Evolutionary conservation across 2,329 filamentous ascomycete genomes (phyloP).

Genomic region (Dactylellina parvicollis): DNA sequence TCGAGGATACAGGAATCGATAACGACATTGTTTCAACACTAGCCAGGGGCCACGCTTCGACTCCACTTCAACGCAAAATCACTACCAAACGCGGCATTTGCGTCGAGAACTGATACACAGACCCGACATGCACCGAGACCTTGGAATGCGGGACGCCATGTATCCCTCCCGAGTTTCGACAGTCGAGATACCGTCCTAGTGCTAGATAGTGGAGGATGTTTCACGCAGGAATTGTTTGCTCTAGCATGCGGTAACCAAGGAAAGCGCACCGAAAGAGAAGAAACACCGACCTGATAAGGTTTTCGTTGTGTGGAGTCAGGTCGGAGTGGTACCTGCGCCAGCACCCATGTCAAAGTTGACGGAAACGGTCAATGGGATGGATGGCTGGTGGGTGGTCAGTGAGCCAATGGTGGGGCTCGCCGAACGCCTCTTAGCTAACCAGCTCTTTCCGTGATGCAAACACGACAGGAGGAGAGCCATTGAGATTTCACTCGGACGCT

Average conservation of each 20-base stretch:
- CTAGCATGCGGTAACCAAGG: conserved; percentile 12
- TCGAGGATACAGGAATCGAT: background rate
- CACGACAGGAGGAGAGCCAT: conserved; percentile 4
- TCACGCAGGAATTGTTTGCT: conserved; percentile 21
- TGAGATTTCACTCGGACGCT: background rate
- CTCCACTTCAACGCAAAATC: background rate
- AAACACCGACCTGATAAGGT: conserved; percentile 12
- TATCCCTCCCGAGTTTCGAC: background rate
- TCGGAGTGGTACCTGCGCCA: conserved; percentile 30
- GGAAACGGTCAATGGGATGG: conserved; percentile 24
- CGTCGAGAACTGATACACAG: background rate
- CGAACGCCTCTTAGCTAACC: conserved; percentile 31
- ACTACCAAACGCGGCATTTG: conserved; percentile 10
- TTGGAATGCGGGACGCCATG: background rate
- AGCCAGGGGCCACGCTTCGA: background rate
- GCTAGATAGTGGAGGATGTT: background rate
- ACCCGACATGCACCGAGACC: conserved; percentile 1
- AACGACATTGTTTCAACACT: conserved; percentile 11
- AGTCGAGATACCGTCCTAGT: background rate
- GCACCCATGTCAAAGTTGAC: conserved; percentile 26
- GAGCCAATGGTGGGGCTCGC: conserved; percentile 20
- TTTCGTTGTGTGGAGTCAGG: conserved; percentile 15
- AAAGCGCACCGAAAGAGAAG: conserved; percentile 20
- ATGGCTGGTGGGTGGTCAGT: background rate
- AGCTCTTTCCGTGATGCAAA: conserved; percentile 37